phyloP scores from a whole-genome alignment of 352 stramenopile genomes.

The Phytophthora aleatoria region DNA sequence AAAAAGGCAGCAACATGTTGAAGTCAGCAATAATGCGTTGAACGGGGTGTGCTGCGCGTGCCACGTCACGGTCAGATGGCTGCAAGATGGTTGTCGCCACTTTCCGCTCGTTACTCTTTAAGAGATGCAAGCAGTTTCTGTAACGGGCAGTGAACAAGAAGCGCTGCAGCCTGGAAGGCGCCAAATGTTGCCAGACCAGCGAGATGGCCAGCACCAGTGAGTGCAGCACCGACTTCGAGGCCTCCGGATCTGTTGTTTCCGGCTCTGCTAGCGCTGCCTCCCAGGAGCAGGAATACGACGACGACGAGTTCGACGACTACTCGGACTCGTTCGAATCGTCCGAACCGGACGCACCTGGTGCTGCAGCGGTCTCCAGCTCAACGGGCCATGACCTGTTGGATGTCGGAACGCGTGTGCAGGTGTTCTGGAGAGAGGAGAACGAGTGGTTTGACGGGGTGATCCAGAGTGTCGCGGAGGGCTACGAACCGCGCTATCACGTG shows the following conservation, averaged over 20 bases:
- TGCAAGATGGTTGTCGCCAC: background rate
- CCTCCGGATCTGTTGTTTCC: conserved; percentile 9
- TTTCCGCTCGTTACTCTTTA: no score
- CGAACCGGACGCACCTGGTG: background rate
- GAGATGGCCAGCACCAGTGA: conserved; percentile 18
- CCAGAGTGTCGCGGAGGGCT: conserved; percentile 5
- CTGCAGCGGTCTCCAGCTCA: background rate
- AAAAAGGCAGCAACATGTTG: conserved; percentile 16
- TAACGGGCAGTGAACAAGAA: conserved; percentile 13
- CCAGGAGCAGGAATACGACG: conserved; percentile 35
- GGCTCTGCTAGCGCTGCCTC: background rate
- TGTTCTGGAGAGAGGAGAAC: conserved; percentile 49
- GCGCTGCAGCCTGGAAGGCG: background rate
- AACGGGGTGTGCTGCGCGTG: conserved; percentile 12
- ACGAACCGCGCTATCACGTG: conserved; percentile 33
- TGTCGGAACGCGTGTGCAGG: conserved; percentile 43
- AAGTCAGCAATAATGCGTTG: conserved; percentile 3
- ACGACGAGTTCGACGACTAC: conserved; percentile 58
- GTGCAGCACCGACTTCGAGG: conserved; percentile 27
- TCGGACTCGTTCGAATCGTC: conserved; percentile 53
- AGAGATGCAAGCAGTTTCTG: background rate
- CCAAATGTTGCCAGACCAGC: conserved; percentile 1
- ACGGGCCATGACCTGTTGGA: background rate
- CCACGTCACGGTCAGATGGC: conserved; percentile 18
- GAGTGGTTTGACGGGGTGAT: conserved; percentile 52